Evolutionary conservation across 306 rosid genomes (phyloP), one percentile per base, ranked within the genome.

Genomic region (Cicer judaicum): DNA sequence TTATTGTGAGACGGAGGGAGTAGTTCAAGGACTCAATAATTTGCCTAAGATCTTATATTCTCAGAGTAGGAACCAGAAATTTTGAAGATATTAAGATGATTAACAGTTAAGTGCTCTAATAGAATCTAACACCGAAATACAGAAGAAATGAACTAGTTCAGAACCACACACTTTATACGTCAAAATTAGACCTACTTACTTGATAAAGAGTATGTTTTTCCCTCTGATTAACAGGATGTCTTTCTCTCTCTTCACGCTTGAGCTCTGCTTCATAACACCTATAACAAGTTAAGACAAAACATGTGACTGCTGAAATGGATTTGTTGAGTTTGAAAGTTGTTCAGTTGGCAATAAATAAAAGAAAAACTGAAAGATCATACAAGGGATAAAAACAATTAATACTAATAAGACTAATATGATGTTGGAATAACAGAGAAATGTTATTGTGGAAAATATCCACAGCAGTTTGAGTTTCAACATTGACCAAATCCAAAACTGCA

Each of bases 221-320:
- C 91, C 98, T 87, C 59, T 84, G 93, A 84, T 90, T 90, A 64
- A 68, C 60, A 74, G 99, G 97, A 85, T 94, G 99, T 9, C 87
- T 84, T 12, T 94, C 98, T 83, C 98, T 86, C 80, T 94, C 99
- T 78, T 94, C 99, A 76, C 89, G 92, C 67, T 87, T 92, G 74
- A 84, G 85, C 78, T 94, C 99, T 71, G 72, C 85, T 85, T 90
- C 96, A 8, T 90, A 83, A 84, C 99, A 94, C 89, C 97, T 91
- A 81, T 16, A 44, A 81, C 21, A 76, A 44, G 19, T 61, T 6
- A 44, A 34, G 68, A 55, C 65, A 75, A 11, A 67, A 55, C 38
- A 68, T 13, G 55, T 77, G 24, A 77, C 41, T 55, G n/a, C 67
- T 15, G 68, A 62, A 61, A 48, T 59, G 39, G 34, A 65, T 50